Evolutionary conservation across 495 filamentous ascomycete species (phyloP), one percentile per base, ranked within the genome.

Genomic region (Neurospora sp.): DNA sequence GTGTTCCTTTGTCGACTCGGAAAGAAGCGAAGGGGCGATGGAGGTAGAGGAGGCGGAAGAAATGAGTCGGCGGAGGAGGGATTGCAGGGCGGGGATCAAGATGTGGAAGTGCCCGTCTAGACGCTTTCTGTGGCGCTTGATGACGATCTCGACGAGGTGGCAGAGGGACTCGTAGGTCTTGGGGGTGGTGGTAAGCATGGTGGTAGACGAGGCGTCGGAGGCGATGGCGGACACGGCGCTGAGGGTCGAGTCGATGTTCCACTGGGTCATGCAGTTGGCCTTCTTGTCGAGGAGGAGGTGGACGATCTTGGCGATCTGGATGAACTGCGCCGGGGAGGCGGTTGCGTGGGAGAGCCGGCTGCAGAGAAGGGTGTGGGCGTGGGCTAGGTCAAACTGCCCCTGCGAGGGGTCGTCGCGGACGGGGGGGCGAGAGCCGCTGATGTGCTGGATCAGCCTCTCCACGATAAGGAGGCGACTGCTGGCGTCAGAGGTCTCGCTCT

Each of bases 201-300:
- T 11, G 31, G 69, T 72, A 10, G 40, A 71, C 4, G 71, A 78
- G 75, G 23, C 10, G 14, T 80, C 82, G 20, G 86, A 88, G 73
- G 87, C 86, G 62, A 87, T 80, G 27, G 84, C 81, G 5, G 87
- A 82, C 69, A 93, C 88, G 39, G 84, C 84, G 41, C 86, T 83
- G 71, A 94, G 80, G 23, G 89, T 86, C 44, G 80, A 83, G 72
- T 93, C 92, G 74, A 93, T 88, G 78, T 92, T 92, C 83, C 86
- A 91, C 77, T 94, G 92, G 0, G 85, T 84, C 74, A 93, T 87
- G 39, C 84, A 82, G 37, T 84, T 78, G 48, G 83, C 80, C 72
- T 85, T 84, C 69, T 83, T 85, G 76, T 88, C 88, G 38, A 93
- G 85, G 37, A 92, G 83, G n/a, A 88, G 78, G 39, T 85, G 77